Percentiles rank a stretch among this genome's conserved stretches.
Evolutionary conservation across 1,284 basidiomycete species (phyloP).

Genomic region (Ustilago crameri): DNA sequence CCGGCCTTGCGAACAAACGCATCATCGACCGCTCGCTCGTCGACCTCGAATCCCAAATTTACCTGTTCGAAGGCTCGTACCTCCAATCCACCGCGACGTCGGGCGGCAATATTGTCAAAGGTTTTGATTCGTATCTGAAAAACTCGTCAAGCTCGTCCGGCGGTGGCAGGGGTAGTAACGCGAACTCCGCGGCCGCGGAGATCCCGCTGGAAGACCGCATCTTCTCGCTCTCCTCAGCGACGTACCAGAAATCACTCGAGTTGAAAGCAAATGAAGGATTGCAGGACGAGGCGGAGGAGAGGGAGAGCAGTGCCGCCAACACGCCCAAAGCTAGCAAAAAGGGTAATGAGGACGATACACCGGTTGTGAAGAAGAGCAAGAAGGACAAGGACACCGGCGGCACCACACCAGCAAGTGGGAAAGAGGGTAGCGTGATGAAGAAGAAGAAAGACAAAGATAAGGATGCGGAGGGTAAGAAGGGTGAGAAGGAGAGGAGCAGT

Average conservation of each 20-base stretch:
- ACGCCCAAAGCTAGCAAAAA: slow-evolving; percentile 21
- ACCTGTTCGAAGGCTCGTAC: slow-evolving; percentile 66
- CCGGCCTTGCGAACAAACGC: slow-evolving; percentile 58
- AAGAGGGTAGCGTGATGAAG: slow-evolving; percentile 3
- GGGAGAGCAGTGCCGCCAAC: slow-evolving; percentile 2
- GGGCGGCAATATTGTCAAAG: slow-evolving; percentile 68
- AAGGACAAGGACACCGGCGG: slow-evolving; percentile 22
- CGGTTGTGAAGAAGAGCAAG: slow-evolving; percentile 15
- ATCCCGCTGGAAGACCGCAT: slow-evolving; percentile 60
- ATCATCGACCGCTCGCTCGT: slow-evolving; percentile 59
- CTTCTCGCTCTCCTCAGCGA: slow-evolving; percentile 59
- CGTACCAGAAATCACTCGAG: slow-evolving; percentile 61
- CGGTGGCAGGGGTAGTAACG: slow-evolving; percentile 4
- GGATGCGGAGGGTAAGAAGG: slow-evolving; percentile 5
- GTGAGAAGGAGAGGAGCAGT: slow-evolving; percentile 28
- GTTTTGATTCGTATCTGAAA: slow-evolving; percentile 65
- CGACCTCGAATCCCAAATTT: slow-evolving; percentile 67
- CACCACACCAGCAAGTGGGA: slow-evolving; percentile 1
- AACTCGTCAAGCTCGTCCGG: slow-evolving; percentile 14
- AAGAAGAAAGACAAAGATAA: slow-evolving; percentile 27
- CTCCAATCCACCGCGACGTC: slow-evolving; percentile 59
- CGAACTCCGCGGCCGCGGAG: slow-evolving; percentile 14
- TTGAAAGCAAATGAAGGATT: slow-evolving; percentile 56
- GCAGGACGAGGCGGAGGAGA: slow-evolving; percentile 27
- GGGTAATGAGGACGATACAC: not conserved